Evolutionary conservation across 192 early-diverging fungal species (phyloP).

Genomic region (Backusella tarrabulga): DNA sequence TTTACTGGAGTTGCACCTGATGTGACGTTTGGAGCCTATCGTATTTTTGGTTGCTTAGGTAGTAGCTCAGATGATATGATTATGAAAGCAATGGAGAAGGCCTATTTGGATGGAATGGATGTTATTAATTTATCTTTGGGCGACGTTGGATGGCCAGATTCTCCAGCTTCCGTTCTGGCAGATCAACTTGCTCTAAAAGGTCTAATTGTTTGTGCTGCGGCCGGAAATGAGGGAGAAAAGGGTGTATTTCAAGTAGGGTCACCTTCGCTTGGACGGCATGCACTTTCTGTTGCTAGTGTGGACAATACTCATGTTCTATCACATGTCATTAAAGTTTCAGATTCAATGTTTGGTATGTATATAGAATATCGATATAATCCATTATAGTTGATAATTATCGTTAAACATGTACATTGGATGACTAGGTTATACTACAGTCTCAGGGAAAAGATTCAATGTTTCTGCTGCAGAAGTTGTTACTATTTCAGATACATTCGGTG

Average conservation of each 20-base stretch:
- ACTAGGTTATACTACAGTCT: conserved; percentile 25
- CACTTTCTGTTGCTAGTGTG: conserved; percentile 60
- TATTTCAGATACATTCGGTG: conserved; percentile 33
- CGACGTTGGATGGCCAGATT: conserved; percentile 52
- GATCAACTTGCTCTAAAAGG: conserved; percentile 46
- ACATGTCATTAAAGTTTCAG: conserved; percentile 9
- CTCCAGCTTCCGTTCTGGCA: conserved; percentile 46
- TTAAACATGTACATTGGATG: background rate
- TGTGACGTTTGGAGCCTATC: conserved; percentile 64
- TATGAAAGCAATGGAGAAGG: conserved; percentile 55
- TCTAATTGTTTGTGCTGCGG: conserved; percentile 60
- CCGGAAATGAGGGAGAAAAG: conserved; percentile 73
- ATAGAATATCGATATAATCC: conserved; percentile 14
- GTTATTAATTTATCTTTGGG: conserved; percentile 70
- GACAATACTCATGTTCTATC: conserved; percentile 40
- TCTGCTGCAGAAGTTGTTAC: conserved; percentile 36
- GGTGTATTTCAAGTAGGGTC: conserved; percentile 54
- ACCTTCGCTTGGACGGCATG: conserved; percentile 50
- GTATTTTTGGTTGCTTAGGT: conserved; percentile 58
- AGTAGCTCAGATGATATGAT: conserved; percentile 50
- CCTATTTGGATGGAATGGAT: conserved; percentile 45
- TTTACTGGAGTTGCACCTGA: conserved; percentile 82
- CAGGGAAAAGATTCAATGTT: conserved; percentile 18
- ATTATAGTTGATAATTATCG: background rate
- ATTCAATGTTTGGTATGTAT: conserved; percentile 27